Percentiles rank a stretch among this genome's conserved stretches.
phyloP scores from a whole-genome alignment of 208 protist species.

The Trypanosoma avium region DNA sequence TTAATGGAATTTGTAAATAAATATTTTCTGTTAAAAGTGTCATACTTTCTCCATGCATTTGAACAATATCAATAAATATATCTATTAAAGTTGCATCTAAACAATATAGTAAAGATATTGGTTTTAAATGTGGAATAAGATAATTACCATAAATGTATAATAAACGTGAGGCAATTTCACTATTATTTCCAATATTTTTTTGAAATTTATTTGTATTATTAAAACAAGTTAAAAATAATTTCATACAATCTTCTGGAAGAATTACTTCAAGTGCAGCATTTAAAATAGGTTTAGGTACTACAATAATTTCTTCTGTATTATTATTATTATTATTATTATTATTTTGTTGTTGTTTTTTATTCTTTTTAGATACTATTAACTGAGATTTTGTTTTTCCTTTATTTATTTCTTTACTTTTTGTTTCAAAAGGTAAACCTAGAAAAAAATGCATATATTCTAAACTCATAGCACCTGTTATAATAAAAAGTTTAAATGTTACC shows the following conservation, averaged over 20 bases:
- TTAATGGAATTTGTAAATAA: slow-evolving; percentile 16
- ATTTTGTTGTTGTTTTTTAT: slow-evolving; percentile 7
- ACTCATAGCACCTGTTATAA: slow-evolving; percentile 38
- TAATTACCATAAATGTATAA: slow-evolving; percentile 51
- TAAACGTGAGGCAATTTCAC: slow-evolving; percentile 43
- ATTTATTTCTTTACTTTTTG: not conserved
- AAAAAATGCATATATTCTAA: slow-evolving; percentile 39
- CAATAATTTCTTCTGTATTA: not conserved
- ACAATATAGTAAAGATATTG: slow-evolving; percentile 45
- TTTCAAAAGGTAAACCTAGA: slow-evolving; percentile 32
- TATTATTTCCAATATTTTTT: slow-evolving; percentile 42
- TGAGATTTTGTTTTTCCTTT: slow-evolving; percentile 17
- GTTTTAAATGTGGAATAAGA: slow-evolving; percentile 47
- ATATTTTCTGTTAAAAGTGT: slow-evolving; percentile 26
- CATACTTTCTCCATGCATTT: slow-evolving; percentile 25
- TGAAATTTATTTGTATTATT: slow-evolving; percentile 60
- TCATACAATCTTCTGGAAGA: slow-evolving; percentile 49
- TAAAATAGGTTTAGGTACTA: slow-evolving; percentile 34
- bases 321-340: not conserved
- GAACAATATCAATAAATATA: slow-evolving; percentile 61
- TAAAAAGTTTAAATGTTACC: slow-evolving; percentile 47
- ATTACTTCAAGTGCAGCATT: slow-evolving; percentile 38
- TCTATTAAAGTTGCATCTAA: slow-evolving; percentile 50
- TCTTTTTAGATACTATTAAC: not conserved
- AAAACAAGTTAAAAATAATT: slow-evolving; percentile 50